Conservation (phyloP, 768 basidiomycete genomes). For the Infundibulicybe gibba region DNA sequence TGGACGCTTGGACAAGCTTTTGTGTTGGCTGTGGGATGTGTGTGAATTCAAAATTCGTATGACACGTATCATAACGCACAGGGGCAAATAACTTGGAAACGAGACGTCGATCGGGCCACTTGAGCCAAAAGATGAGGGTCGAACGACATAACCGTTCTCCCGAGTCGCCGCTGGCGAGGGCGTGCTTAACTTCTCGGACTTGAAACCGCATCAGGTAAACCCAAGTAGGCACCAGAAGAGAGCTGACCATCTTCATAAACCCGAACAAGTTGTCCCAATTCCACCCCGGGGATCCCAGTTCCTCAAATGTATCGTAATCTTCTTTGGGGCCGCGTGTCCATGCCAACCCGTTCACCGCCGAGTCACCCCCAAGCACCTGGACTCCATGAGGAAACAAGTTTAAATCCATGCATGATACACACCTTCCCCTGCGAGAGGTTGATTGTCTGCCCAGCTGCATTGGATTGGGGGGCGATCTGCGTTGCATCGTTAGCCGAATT, state of each 20-base stretch:
- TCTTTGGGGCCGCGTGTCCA: conserved; percentile 26
- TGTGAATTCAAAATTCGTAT: background rate
- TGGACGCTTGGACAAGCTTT: conserved; percentile 24
- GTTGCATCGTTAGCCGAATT: background rate
- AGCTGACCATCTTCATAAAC: conserved; percentile 25
- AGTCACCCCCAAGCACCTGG: conserved; percentile 30
- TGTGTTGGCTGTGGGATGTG: conserved; percentile 16
- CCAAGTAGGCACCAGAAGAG: background rate
- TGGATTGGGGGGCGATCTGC: conserved; percentile 18
- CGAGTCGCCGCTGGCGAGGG: conserved; percentile 15
- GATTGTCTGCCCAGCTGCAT: conserved; percentile 17
- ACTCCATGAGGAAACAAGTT: background rate
- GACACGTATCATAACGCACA: conserved; percentile 12
- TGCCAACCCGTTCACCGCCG: conserved; percentile 31
- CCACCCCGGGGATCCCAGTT: conserved; percentile 26
- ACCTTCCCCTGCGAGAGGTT: conserved; percentile 26
- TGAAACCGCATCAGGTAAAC: background rate
- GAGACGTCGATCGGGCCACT: conserved; percentile 23
- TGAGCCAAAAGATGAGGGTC: conserved; percentile 17
- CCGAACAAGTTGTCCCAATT: conserved; percentile 30
- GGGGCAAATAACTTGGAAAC: conserved; percentile 23
- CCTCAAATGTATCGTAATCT: conserved; percentile 25
- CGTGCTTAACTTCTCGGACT: conserved; percentile 23
- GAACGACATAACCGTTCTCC: conserved; percentile 18
- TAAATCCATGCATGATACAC: background rate